Percentiles rank a stretch among this genome's conserved stretches.
phyloP scores from a whole-genome alignment of 345 rosid species.

The Citrus sp. region DNA sequence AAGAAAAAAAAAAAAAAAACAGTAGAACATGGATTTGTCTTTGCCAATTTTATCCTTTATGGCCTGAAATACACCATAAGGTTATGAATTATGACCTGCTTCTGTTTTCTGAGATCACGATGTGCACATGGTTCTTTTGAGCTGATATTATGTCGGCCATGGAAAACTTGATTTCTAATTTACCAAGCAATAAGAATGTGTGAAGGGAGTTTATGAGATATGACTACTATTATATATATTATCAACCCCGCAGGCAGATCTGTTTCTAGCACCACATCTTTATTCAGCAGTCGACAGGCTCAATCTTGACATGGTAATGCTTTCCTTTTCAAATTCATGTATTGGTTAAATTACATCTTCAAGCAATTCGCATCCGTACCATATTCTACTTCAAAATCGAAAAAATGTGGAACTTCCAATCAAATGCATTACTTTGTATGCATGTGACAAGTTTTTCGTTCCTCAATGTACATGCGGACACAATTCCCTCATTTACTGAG shows the following conservation, averaged over 20 bases:
- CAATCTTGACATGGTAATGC: slow-evolving; percentile 68
- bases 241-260: not conserved
- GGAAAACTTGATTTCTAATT: not conserved
- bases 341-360: not conserved
- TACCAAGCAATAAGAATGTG: not conserved
- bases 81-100: not conserved
- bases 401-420: too few relatives aligned
- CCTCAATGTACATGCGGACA: slow-evolving; percentile 31
- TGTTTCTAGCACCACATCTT: slow-evolving; percentile 36
- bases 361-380: not conserved
- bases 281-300: slow-evolving; percentile 44
- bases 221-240: not conserved
- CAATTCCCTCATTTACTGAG: slow-evolving; percentile 54
- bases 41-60: not conserved
- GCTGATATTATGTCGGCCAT: not conserved
- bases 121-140: not conserved
- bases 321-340: not conserved
- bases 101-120: not conserved
- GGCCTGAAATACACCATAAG: not conserved
- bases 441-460: too few relatives aligned
- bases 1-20: not conserved
- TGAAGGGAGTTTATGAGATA: not conserved
- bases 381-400: not conserved
- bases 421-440: too few relatives aligned
- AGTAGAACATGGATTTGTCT: not conserved